A percentile compares a stretch with the other conserved stretches of the same genome.
phyloP scores from a whole-genome alignment of 2,329 filamentous ascomycete genomes.

The Incumbomyces lentus region DNA sequence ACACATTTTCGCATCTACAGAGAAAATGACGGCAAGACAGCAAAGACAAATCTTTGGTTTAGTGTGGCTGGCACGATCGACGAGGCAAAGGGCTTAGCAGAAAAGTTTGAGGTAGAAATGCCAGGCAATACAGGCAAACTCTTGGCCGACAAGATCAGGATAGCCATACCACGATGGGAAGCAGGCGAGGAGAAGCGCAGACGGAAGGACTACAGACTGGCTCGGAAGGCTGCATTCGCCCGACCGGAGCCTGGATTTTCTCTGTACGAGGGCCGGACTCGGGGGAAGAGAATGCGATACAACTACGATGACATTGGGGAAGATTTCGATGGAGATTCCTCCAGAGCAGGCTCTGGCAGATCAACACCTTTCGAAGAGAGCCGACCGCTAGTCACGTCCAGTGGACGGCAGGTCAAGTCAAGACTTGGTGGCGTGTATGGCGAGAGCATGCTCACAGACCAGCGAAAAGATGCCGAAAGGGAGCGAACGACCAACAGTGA shows the following conservation, averaged over 20 bases:
- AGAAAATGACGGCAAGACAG: slow-evolving; percentile 68
- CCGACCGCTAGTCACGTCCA: slow-evolving; percentile 60
- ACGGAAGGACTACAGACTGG: slow-evolving; percentile 79
- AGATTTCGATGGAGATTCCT: slow-evolving; percentile 46
- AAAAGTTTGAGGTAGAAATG: slow-evolving; percentile 69
- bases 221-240: slow-evolving; percentile 76
- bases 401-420: slow-evolving; percentile 66
- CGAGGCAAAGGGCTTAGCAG: slow-evolving; percentile 63
- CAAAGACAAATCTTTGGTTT: slow-evolving; percentile 75
- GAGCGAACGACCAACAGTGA: slow-evolving; percentile 35
- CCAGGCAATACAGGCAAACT: slow-evolving; percentile 64
- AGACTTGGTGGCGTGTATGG: slow-evolving; percentile 46
- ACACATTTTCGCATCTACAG: slow-evolving; percentile 89
- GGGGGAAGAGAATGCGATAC: slow-evolving; percentile 92
- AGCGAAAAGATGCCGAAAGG: slow-evolving; percentile 28
- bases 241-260: slow-evolving; percentile 83
- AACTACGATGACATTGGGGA: slow-evolving; percentile 88
- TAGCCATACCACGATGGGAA: slow-evolving; percentile 81
- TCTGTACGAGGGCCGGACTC: slow-evolving; percentile 88
- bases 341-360: slow-evolving; percentile 55
- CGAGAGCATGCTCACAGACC: slow-evolving; percentile 46
- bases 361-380: slow-evolving; percentile 61
- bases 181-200: slow-evolving; percentile 93
- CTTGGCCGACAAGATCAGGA: slow-evolving; percentile 64
- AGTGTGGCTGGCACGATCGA: slow-evolving; percentile 86